Percentiles rank a stretch among this genome's conserved stretches.
phyloP scores from a whole-genome alignment of 139 green algal species.

The Cymbomonas tetramitiformis region DNA sequence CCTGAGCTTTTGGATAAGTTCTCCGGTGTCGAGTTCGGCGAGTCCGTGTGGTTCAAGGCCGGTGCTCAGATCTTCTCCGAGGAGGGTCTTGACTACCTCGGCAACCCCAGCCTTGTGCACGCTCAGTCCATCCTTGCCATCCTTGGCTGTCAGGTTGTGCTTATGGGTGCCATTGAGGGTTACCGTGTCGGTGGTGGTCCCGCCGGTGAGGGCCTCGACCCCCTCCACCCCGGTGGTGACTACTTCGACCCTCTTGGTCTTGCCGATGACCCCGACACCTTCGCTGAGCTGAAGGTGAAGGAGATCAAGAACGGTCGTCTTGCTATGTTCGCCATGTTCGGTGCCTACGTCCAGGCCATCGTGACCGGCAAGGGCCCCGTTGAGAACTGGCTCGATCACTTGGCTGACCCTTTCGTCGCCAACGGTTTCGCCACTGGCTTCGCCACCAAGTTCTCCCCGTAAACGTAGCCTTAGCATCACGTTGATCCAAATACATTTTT shows the following conservation, averaged over 20 bases:
- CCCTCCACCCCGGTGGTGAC: constrained; percentile 22
- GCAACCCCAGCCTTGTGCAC: no score
- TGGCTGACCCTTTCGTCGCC: not conserved
- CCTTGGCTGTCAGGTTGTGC: constrained; percentile 32
- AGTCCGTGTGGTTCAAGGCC: no score
- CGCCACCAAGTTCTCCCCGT: no score
- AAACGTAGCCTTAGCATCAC: no score
- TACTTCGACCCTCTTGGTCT: constrained; percentile 21
- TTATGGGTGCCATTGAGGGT: constrained; percentile 37
- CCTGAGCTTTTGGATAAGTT: constrained; percentile 13
- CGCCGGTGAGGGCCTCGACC: constrained; percentile 5
- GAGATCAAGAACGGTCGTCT: constrained; percentile 84
- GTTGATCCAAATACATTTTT: no score
- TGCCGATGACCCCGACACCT: not conserved
- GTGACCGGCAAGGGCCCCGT: constrained; percentile 24
- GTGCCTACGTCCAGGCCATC: constrained; percentile 26
- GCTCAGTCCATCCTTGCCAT: no score
- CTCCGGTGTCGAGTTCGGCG: no score
- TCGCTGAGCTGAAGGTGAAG: constrained; percentile 44
- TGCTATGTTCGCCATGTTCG: constrained; percentile 75
- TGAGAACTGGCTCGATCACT: constrained; percentile 8
- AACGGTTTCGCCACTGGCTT: constrained; percentile 20
- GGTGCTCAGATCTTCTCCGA: constrained; percentile 28
- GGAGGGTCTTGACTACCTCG: constrained; percentile 34
- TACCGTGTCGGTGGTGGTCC: constrained; percentile 26